Evolutionary conservation across 2,329 filamentous ascomycete genomes (phyloP).

Genomic region (Domatiomyces catenatus): DNA sequence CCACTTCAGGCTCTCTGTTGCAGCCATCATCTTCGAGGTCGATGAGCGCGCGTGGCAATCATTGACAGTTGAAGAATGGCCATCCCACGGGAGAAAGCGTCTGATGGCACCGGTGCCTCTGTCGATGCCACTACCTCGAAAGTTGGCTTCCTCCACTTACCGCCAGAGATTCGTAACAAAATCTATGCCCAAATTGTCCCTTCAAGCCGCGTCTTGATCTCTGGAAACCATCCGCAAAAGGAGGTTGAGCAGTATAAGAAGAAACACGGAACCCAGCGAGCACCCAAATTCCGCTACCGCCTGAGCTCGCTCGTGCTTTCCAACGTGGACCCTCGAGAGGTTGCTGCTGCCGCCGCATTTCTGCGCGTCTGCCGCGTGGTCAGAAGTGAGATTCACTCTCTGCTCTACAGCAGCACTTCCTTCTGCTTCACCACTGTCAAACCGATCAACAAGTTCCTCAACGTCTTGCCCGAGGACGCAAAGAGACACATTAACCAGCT

Average conservation of each 20-base stretch:
- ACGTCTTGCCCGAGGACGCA: slow-evolving; percentile 26
- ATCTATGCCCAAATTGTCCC: slow-evolving; percentile 52
- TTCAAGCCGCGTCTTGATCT: slow-evolving; percentile 8
- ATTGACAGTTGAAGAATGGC: not conserved
- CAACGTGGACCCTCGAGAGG: slow-evolving; percentile 1
- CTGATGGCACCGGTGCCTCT: not conserved
- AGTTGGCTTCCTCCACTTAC: slow-evolving; percentile 53
- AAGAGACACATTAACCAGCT: slow-evolving; percentile 26
- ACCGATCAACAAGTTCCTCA: slow-evolving; percentile 26
- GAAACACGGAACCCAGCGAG: slow-evolving; percentile 3
- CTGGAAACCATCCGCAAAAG: slow-evolving; percentile 12
- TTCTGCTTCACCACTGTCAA: slow-evolving; percentile 15
- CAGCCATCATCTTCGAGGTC: not conserved
- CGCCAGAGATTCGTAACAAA: slow-evolving; percentile 52
- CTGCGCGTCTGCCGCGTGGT: slow-evolving; percentile 15
- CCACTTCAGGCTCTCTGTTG: not conserved
- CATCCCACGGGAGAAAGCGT: not conserved
- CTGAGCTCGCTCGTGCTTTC: slow-evolving; percentile 2
- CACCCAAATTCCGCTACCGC: slow-evolving; percentile 9
- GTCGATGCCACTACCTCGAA: not conserved
- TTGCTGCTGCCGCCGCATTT: not conserved
- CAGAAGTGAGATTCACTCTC: slow-evolving; percentile 11
- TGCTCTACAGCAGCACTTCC: slow-evolving; percentile 15
- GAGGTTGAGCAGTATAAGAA: slow-evolving; percentile 8
- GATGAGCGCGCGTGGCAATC: not conserved